A percentile compares a stretch with the other conserved stretches of the same genome.
These are phyloP conservation scores for Anthoceros angustus DNA, from an alignment of 225 moss, liverwort and hornwort genomes.

Conservation along the genomic window DNA sequence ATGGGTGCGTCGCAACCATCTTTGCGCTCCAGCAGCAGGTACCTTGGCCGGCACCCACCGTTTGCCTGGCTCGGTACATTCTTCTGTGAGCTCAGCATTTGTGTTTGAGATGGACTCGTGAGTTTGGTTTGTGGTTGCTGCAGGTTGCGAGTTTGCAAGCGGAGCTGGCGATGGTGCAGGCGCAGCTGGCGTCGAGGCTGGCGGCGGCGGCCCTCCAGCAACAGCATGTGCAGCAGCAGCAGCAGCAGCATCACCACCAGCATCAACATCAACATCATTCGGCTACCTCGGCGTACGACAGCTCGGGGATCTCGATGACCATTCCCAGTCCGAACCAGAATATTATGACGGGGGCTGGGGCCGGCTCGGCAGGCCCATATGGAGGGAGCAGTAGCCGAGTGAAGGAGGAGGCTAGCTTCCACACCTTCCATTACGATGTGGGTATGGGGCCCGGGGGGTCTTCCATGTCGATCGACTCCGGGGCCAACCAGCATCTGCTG, in stretches of 20 bases:
- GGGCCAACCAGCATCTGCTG: slow-evolving; percentile 33
- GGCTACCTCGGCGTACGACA: slow-evolving; percentile 16
- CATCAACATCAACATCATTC: slow-evolving; percentile 2
- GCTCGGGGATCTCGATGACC: slow-evolving; percentile 41
- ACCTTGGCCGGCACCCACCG: slow-evolving; percentile 5
- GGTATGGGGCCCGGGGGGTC: slow-evolving; percentile 30
- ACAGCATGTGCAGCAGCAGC: slow-evolving; percentile 45
- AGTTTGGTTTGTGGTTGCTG: background rate
- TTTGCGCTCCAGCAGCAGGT: slow-evolving; percentile 96
- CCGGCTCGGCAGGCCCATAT: slow-evolving; percentile 9
- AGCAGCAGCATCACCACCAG: slow-evolving; percentile 25
- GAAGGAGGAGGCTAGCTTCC: slow-evolving; percentile 54
- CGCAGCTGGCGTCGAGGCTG: slow-evolving; percentile 63
- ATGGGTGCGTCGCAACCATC: slow-evolving; percentile 94
- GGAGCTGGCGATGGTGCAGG: slow-evolving; percentile 83
- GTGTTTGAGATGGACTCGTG: background rate
- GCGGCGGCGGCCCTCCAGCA: slow-evolving; percentile 39
- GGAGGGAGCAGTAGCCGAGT: slow-evolving; percentile 51
- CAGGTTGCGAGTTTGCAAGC: slow-evolving; percentile 93
- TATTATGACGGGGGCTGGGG: background rate
- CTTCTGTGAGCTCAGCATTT: too few species aligned
- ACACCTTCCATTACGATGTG: slow-evolving; percentile 34
- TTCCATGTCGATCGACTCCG: slow-evolving; percentile 11
- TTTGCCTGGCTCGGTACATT: background rate
- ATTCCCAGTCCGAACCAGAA: slow-evolving; percentile 18